Evolutionary conservation across 2,329 filamentous ascomycete genomes (phyloP).

Genomic region (Fusarium torreyae): DNA sequence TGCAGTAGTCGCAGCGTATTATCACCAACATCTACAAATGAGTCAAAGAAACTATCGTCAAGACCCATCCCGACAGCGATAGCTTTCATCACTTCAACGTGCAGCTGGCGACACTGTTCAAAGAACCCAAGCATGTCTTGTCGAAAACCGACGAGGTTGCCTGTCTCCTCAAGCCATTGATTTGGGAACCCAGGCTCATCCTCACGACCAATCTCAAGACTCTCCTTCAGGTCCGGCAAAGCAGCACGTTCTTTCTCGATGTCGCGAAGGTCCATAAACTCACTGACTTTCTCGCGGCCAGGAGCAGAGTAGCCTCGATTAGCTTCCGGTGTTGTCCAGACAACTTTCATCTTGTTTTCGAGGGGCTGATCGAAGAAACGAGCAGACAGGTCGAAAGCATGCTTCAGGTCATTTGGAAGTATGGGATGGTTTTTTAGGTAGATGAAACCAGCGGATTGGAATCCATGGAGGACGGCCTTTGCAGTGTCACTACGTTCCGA

Average conservation of each 20-base stretch:
- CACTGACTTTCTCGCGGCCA: conserved; percentile 80
- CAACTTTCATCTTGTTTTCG: conserved; percentile 74
- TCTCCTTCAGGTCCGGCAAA: conserved; percentile 77
- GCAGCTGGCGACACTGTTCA: conserved; percentile 79
- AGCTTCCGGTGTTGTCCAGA: conserved; percentile 80
- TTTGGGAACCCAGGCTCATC: conserved; percentile 76
- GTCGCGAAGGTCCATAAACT: conserved; percentile 67
- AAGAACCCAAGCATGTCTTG: conserved; percentile 83
- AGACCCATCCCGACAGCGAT: conserved; percentile 87
- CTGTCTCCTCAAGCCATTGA: conserved; percentile 75
- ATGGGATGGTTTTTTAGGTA: conserved; percentile 89
- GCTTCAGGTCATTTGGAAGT: conserved; percentile 67
- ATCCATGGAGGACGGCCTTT: conserved; percentile 80
- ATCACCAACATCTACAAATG: conserved; percentile 77
- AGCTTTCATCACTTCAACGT: conserved; percentile 85
- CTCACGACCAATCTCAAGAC: conserved; percentile 75
- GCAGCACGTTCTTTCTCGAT: conserved; percentile 71
- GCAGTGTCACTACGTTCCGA: conserved; percentile 76
- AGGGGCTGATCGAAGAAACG: conserved; percentile 78
- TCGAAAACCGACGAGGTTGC: conserved; percentile 70
- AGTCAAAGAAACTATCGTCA: conserved; percentile 81
- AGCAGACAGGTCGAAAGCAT: conserved; percentile 77
- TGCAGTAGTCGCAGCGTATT: conserved; percentile 82
- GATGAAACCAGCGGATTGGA: conserved; percentile 90
- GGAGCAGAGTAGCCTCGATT: conserved; percentile 81